Conservation (phyloP, 495 filamentous ascomycete genomes). For the Apodospora peruviana region DNA sequence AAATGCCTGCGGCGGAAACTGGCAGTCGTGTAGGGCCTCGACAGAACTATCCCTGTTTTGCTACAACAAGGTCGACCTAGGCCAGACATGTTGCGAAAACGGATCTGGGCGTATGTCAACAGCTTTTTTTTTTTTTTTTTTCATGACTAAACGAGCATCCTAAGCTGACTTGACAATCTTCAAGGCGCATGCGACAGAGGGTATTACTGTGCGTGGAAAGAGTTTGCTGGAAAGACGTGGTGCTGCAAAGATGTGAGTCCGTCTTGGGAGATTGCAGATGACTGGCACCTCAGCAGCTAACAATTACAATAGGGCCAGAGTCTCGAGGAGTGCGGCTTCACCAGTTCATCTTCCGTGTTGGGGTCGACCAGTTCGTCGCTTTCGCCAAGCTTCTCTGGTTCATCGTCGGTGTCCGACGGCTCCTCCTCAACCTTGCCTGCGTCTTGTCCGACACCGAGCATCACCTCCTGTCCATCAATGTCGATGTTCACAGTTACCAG, state of each 20-base stretch:
- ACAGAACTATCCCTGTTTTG: constrained; percentile 27
- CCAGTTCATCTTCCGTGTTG: not conserved
- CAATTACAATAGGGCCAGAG: constrained; percentile 15
- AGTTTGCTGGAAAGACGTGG: constrained; percentile 20
- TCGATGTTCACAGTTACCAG: not conserved
- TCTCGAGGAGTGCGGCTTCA: constrained; percentile 19
- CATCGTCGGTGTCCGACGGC: not conserved
- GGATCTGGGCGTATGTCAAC: constrained; percentile 24
- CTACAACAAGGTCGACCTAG: constrained; percentile 24
- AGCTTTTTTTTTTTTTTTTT: no score
- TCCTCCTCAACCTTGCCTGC: not conserved
- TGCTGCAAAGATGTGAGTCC: constrained; percentile 23
- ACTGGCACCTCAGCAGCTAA: not conserved
- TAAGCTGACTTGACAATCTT: not conserved
- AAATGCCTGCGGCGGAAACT: constrained; percentile 23
- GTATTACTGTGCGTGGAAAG: constrained; percentile 24
- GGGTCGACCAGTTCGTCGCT: not conserved
- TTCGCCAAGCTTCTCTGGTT: not conserved
- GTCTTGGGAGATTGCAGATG: not conserved
- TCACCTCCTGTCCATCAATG: not conserved
- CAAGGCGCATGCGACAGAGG: constrained; percentile 23
- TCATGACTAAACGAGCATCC: not conserved
- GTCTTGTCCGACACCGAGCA: not conserved
- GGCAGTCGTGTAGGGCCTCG: constrained; percentile 20
- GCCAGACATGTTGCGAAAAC: constrained; percentile 26